Conservation (phyloP, 2,329 filamentous ascomycete genomes). For the Nemania diffusa region DNA sequence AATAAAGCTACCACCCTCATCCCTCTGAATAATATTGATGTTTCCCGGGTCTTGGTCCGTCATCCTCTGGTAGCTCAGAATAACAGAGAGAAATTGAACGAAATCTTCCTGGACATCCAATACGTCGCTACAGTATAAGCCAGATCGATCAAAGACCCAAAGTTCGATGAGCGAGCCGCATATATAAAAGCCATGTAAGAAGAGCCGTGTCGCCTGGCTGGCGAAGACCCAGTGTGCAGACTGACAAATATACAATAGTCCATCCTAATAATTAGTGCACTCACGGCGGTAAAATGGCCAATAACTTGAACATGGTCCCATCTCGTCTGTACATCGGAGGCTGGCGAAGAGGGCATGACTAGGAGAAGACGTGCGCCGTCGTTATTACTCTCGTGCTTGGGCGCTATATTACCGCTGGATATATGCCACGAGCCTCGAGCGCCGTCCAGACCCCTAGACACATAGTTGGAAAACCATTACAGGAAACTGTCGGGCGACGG, state of each 20-base stretch:
- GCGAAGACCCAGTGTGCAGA: slow-evolving; percentile 45
- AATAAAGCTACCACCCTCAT: slow-evolving; percentile 40
- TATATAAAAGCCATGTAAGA: slow-evolving; percentile 53
- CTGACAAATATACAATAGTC: slow-evolving; percentile 38
- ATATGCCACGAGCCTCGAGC: slow-evolving; percentile 38
- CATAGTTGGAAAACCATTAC: slow-evolving; percentile 36
- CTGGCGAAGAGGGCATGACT: slow-evolving; percentile 23
- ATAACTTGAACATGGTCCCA: slow-evolving; percentile 40
- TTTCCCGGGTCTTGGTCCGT: slow-evolving; percentile 46
- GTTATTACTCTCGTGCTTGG: slow-evolving; percentile 15
- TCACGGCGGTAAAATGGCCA: slow-evolving; percentile 36
- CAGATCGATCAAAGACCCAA: slow-evolving; percentile 53
- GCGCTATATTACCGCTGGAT: slow-evolving; percentile 14
- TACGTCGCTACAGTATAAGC: slow-evolving; percentile 48
- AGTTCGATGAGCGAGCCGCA: slow-evolving; percentile 48
- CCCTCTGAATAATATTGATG: slow-evolving; percentile 40
- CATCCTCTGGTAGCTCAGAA: slow-evolving; percentile 49
- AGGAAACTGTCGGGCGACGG: slow-evolving; percentile 35
- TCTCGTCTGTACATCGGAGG: slow-evolving; percentile 18
- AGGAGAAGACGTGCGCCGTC: slow-evolving; percentile 35
- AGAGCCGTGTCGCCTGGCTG: slow-evolving; percentile 49
- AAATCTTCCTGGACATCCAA: slow-evolving; percentile 48
- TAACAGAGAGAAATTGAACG: slow-evolving; percentile 44
- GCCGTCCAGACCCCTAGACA: slow-evolving; percentile 29
- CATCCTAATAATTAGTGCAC: slow-evolving; percentile 34